A percentile compares a stretch with the other conserved stretches of the same genome.
Conservation (phyloP, 1,284 basidiomycete species). For the Puccinia polysora region DNA sequence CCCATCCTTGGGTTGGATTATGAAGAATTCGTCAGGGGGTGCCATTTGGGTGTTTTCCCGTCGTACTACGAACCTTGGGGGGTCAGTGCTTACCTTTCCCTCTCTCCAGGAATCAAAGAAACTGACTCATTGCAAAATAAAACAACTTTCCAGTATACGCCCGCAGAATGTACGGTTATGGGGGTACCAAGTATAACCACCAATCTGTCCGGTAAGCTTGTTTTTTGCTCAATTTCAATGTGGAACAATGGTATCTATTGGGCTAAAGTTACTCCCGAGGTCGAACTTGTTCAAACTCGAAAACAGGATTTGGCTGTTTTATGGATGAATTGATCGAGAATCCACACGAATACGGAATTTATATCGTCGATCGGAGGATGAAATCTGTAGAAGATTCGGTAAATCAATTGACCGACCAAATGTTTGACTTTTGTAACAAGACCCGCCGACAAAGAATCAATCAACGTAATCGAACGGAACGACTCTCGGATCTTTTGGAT, state of each 20-base stretch:
- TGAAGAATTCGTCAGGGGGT: slow-evolving; percentile 96
- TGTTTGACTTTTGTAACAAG: slow-evolving; percentile 77
- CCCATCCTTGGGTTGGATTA: slow-evolving; percentile 95
- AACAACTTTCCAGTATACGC: slow-evolving; percentile 54
- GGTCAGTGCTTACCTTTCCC: slow-evolving; percentile 50
- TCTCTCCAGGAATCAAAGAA: slow-evolving; percentile 25
- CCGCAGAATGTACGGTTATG: slow-evolving; percentile 69
- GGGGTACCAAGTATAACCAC: slow-evolving; percentile 95
- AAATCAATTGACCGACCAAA: slow-evolving; percentile 62
- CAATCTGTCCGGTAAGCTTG: slow-evolving; percentile 80
- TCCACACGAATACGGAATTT: slow-evolving; percentile 60
- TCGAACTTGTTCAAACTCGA: background rate
- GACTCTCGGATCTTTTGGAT: slow-evolving; percentile 83
- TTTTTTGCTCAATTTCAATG: too few species aligned
- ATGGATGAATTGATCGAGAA: slow-evolving; percentile 97
- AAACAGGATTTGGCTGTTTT: slow-evolving; percentile 63
- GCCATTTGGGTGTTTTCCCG: slow-evolving; percentile 95
- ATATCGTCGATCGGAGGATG: slow-evolving; percentile 88
- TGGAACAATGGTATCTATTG: background rate
- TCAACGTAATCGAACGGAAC: slow-evolving; percentile 94
- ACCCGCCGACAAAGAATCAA: slow-evolving; percentile 95
- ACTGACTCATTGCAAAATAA: background rate
- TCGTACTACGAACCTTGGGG: slow-evolving; percentile 92
- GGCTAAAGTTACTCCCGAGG: background rate
- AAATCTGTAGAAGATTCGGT: slow-evolving; percentile 89